Evolutionary conservation across 352 stramenopile genomes (phyloP), one percentile per base, ranked within the genome.

Genomic region (Phytopythium litorale): DNA sequence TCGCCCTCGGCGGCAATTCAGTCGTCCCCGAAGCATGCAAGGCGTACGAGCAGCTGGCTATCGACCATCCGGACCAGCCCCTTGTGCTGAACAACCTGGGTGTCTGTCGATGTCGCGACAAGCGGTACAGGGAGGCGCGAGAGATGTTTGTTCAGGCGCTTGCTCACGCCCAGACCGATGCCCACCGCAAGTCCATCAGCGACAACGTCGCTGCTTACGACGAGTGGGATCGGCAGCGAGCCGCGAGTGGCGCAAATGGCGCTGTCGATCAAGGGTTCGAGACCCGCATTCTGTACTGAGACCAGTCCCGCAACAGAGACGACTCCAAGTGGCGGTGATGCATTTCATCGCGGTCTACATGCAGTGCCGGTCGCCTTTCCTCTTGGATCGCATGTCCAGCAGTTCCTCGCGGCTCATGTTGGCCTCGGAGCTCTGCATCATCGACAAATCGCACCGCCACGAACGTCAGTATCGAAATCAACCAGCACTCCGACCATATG

Each of bases 301-400:
- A 51, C 12, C 11, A 11, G 3, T 8, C 21, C 21, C 16, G 21
- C 45, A 51, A 19, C 9, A 19, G 19, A 0, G 6, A 18, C 9
- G 21, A 6, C 42, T 49, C 23, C 19, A 28, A 25, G 18, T 28
- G 11, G 11, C 30, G 45, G 4, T 23, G 50, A 13, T 56, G 30
- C 8, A 55, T 55, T 52, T 75, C 65, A 6, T 21, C n/a, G 0
- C 42, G 7, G 42, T 13, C 16, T 11, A 92, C 80, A 92, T 94
- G 63, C 84, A 94, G 65, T 92, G 73, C 8, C 82, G 75, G 58
- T 97, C 91, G 35, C 86, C 84, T 62, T 97, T 97, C 71, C 91
- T 94, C 66, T 94, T 97, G 28, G 72, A 63, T 25, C 91, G 78
- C 42, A 96, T 63, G 55, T 97, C 82, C 25, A 97, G 69, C 19